A percentile compares a stretch with the other conserved stretches of the same genome.
Conservation (phyloP, 1,284 basidiomycete genomes). For the Entoloma clypeatum region DNA sequence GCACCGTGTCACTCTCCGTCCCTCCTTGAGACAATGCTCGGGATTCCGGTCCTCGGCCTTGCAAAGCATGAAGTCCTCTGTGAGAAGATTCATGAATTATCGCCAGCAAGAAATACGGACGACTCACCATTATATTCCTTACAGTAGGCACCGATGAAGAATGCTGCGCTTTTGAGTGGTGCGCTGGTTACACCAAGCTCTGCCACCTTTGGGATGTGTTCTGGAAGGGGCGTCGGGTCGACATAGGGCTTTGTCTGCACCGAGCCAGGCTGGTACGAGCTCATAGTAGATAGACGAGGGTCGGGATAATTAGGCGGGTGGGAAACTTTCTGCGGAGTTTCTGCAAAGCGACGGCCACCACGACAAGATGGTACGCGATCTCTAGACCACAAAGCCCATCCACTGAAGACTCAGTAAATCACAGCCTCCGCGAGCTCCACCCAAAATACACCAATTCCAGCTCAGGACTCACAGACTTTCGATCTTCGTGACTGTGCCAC, state of each 20-base stretch:
- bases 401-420: too few relatives aligned
- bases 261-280: conserved; percentile 40
- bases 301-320: conserved; percentile 24
- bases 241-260: conserved; percentile 26
- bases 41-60: conserved; percentile 90
- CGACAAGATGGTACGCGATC: conserved; percentile 5
- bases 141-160: conserved; percentile 96
- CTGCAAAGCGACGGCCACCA: conserved; percentile 14
- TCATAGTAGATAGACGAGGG: conserved; percentile 40
- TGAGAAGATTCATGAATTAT: neutral
- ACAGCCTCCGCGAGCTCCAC: conserved; percentile 36
- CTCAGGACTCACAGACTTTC: conserved; percentile 70
- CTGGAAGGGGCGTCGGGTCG: conserved; percentile 69
- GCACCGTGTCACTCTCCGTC: conserved; percentile 93
- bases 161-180: conserved; percentile 93
- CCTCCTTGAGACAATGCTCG: conserved; percentile 93
- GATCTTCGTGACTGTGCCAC: conserved; percentile 53
- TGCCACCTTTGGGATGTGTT: conserved; percentile 75
- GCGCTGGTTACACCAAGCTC: conserved; percentile 93
- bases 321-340: conserved; percentile 23
- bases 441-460: conserved; percentile 59
- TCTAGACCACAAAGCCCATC: too few relatives aligned
- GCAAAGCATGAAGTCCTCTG: conserved; percentile 99
- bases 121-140: conserved; percentile 92
- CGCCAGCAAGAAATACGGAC: neutral